These are phyloP conservation scores for Ophiostoma sp. DNA, from an alignment of 2,329 filamentous ascomycete species.

Conservation along the genomic window DNA sequence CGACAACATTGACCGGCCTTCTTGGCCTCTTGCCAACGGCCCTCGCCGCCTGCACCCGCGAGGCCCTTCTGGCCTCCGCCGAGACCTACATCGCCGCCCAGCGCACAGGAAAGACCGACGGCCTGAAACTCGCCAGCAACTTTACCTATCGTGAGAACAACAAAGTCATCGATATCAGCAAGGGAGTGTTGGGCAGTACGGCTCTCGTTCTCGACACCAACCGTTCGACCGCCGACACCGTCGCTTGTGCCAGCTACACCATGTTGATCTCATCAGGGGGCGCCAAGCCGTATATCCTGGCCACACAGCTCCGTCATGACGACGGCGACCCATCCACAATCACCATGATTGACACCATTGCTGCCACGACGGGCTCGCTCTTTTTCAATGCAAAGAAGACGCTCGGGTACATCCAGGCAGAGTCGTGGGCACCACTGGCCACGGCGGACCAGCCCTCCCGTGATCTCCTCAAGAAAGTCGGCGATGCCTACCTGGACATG, in stretches of 20 bases:
- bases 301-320: slow-evolving; percentile 40
- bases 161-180: slow-evolving; percentile 30
- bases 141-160: slow-evolving; percentile 36
- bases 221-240: slow-evolving; percentile 35
- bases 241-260: slow-evolving; percentile 42
- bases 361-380: slow-evolving; percentile 40
- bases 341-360: slow-evolving; percentile 39
- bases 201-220: slow-evolving; percentile 31
- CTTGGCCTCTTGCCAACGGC: neutral
- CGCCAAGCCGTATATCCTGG: slow-evolving; percentile 38
- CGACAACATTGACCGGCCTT: neutral
- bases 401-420: slow-evolving; percentile 36
- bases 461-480: slow-evolving; percentile 38
- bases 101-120: slow-evolving; percentile 30
- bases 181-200: slow-evolving; percentile 24
- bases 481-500: slow-evolving; percentile 43
- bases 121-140: slow-evolving; percentile 31
- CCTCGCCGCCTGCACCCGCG: slow-evolving; percentile 34
- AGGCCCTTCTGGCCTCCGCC: slow-evolving; percentile 33
- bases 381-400: slow-evolving; percentile 42
- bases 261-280: slow-evolving; percentile 39
- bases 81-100: slow-evolving; percentile 34
- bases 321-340: slow-evolving; percentile 33
- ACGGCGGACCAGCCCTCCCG: slow-evolving; percentile 33
- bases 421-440: slow-evolving; percentile 37